Conservation (phyloP, 2,329 filamentous ascomycete species). For the Colletotrichum magnum region DNA sequence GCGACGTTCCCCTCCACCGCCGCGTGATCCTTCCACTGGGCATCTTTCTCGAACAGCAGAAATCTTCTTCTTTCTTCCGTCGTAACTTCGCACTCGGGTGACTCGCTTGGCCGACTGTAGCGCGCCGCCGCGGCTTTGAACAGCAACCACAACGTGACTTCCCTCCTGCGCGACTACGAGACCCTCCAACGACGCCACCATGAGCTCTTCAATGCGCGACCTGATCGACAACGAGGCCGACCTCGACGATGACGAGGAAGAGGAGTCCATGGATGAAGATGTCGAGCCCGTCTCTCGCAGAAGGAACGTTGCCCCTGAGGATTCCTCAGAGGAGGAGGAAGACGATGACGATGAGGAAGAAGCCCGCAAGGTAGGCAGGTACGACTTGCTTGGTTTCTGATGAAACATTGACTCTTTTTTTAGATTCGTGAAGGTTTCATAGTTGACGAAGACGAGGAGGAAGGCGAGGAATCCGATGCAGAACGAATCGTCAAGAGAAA, state of each 20-base stretch:
- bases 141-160: conserved; percentile 17
- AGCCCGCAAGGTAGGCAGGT: conserved; percentile 74
- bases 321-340: conserved; percentile 93
- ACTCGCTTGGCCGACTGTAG: background rate
- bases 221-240: conserved; percentile 89
- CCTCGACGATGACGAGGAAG: conserved; percentile 87
- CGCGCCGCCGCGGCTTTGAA: background rate
- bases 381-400: no score
- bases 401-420: background rate
- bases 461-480: conserved; percentile 71
- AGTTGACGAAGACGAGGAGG: conserved; percentile 89
- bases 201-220: conserved; percentile 78
- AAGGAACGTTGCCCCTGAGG: conserved; percentile 71
- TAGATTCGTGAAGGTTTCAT: conserved; percentile 96
- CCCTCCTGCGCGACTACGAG: conserved; percentile 10
- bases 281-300: conserved; percentile 65
- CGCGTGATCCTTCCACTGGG: conserved; percentile 6
- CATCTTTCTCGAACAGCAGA: background rate
- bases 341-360: conserved; percentile 94
- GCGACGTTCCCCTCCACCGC: background rate
- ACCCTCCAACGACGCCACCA: conserved; percentile 47
- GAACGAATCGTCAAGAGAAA: conserved; percentile 78
- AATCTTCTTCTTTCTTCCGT: background rate
- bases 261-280: conserved; percentile 86
- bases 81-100: no score